A percentile compares a stretch with the other conserved stretches of the same genome.
Evolutionary conservation across 225 moss, liverwort and hornwort species (phyloP).

Genomic region (Rhytidiadelphus loreus): DNA sequence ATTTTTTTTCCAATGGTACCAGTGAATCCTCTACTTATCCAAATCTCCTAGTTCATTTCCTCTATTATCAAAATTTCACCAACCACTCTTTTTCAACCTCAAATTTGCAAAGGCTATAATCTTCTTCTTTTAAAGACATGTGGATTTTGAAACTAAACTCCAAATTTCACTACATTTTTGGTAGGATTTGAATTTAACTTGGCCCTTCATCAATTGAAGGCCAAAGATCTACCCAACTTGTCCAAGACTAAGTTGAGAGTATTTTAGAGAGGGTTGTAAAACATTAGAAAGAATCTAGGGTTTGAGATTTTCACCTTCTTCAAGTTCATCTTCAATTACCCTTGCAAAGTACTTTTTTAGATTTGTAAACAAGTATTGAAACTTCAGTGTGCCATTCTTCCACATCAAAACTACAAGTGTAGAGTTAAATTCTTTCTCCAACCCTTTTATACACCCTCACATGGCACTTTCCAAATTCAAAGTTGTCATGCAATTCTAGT

Average conservation of each 20-base stretch:
- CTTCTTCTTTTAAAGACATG: not conserved
- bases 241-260: not conserved
- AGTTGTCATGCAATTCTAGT: not conserved
- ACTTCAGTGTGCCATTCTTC: not conserved
- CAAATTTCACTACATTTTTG: not conserved
- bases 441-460: accelerated
- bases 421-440: accelerated
- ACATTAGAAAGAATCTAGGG: not conserved
- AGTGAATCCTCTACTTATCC: no score
- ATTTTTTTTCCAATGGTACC: no score
- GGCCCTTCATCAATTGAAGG: not conserved
- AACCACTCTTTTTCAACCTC: accelerated
- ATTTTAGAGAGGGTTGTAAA: not conserved
- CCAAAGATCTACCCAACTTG: not conserved
- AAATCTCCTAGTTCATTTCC: no score
- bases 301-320: not conserved
- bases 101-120: not conserved
- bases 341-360: accelerated
- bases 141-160: no score
- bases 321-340: not conserved
- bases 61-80: not conserved
- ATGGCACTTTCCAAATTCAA: not conserved
- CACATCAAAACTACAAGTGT: accelerated
- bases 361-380: not conserved
- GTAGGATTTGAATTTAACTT: not conserved